These are phyloP conservation scores for Colletotrichum brevisporum DNA, from an alignment of 2,329 filamentous ascomycete species.

Conservation along the genomic window DNA sequence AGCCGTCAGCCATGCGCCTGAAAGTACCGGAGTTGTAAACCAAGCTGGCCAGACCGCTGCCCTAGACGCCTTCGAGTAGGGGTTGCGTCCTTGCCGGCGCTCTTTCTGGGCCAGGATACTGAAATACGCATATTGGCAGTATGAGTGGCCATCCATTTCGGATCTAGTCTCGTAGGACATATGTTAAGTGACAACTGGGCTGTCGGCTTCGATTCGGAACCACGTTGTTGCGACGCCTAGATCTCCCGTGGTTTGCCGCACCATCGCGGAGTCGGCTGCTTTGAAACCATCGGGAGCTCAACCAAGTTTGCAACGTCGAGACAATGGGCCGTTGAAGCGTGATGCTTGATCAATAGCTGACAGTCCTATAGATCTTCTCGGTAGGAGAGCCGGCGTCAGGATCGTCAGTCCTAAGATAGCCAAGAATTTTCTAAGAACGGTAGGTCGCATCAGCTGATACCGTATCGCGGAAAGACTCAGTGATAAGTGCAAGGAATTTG, in stretches of 20 bases:
- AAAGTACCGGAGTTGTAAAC: neutral
- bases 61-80: too few relatives aligned
- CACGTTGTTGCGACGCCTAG: conserved; percentile 8
- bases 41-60: conserved; percentile 5
- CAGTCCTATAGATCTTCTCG: conserved; percentile 37
- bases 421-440: conserved; percentile 25
- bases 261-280: conserved; percentile 6
- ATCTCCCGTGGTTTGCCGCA: conserved; percentile 7
- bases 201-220: conserved; percentile 2
- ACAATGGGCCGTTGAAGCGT: conserved; percentile 14
- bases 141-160: conserved; percentile 3
- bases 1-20: conserved; percentile 12
- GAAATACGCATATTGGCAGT: conserved; percentile 17
- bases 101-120: neutral
- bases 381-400: conserved; percentile 31
- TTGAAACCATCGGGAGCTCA: conserved; percentile 7
- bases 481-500: conserved; percentile 25
- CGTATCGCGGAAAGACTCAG: conserved; percentile 13
- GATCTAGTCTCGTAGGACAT: conserved; percentile 35
- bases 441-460: conserved; percentile 34
- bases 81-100: too few relatives aligned
- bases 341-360: conserved; percentile 30
- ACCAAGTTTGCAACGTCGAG: conserved; percentile 4
- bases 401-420: conserved; percentile 22
- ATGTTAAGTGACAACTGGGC: conserved; percentile 22